Evolutionary conservation across 2,329 filamentous ascomycete genomes (phyloP).

Genomic region (Xylariales sp.): DNA sequence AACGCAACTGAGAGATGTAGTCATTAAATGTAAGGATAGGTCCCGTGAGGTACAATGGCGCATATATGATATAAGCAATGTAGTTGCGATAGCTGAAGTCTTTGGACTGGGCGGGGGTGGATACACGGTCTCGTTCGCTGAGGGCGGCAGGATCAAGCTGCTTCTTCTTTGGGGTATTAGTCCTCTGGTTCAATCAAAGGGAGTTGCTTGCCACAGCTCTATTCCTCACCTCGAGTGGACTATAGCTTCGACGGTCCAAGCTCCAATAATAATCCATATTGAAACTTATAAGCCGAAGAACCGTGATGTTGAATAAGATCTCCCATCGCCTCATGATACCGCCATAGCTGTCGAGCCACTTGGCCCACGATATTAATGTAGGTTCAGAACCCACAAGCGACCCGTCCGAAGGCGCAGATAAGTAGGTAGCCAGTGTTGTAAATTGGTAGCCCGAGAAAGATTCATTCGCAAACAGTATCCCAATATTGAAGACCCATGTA

Average conservation of each 20-base stretch:
- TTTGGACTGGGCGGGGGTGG: slow-evolving; percentile 62
- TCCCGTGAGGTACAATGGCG: slow-evolving; percentile 86
- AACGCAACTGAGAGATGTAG: slow-evolving; percentile 82
- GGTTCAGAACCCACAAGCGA: slow-evolving; percentile 35
- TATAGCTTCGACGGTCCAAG: slow-evolving; percentile 57
- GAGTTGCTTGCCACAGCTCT: neutral
- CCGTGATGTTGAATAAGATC: slow-evolving; percentile 94
- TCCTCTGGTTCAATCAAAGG: slow-evolving; percentile 8
- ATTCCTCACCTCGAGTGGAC: slow-evolving; percentile 72
- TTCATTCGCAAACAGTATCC: slow-evolving; percentile 85
- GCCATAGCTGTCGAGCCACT: slow-evolving; percentile 71
- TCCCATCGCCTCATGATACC: slow-evolving; percentile 92
- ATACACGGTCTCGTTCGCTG: slow-evolving; percentile 83
- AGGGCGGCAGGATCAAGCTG: slow-evolving; percentile 84
- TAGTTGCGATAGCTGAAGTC: slow-evolving; percentile 86
- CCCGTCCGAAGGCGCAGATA: slow-evolving; percentile 32
- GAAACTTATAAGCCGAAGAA: slow-evolving; percentile 90
- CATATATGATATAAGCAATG: slow-evolving; percentile 84
- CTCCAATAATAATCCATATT: slow-evolving; percentile 98
- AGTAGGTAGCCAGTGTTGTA: slow-evolving; percentile 52
- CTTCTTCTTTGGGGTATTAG: slow-evolving; percentile 89
- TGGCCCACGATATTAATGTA: slow-evolving; percentile 55
- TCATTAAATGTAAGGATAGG: slow-evolving; percentile 98
- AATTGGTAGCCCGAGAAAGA: slow-evolving; percentile 73
- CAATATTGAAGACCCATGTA: slow-evolving; percentile 90